Base-by-base conservation (phyloP, 371 early-diverging fungal species). In the Mortierella sp. region DNA sequence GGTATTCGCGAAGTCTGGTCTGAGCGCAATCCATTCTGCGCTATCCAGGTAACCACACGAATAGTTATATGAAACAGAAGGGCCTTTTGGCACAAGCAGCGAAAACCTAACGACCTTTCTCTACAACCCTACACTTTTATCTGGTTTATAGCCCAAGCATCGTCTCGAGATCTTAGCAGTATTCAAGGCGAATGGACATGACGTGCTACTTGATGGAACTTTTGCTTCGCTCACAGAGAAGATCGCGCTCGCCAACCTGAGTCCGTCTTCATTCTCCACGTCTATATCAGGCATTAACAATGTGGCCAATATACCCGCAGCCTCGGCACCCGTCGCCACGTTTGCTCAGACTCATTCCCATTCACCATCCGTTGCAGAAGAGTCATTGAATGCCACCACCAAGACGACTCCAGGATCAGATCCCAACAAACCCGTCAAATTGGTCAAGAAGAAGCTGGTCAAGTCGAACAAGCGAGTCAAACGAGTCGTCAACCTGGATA, bases 1-100 rank as follows among this genome's bases (percentile, higher is more conserved):
- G 84, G 84, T 28, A 78, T 90, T 24, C 72, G 79, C 14, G 86
- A 87, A 49, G 79, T 90, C 7, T 87, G 87, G 86, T 80, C 87
- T 1, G 82, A 84, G 30, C 84, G 85, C 13, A 90, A 90, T 47
- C 89, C 90, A 2, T 88, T 90, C 67, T 84, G 87, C 21, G 48
- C 65, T 5, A 48, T 71, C 28, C 83, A 87, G 81, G 89, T 86
- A 82, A 69, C 41, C 2, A 9, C 19, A 19, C 23, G 39, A 34
- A 10, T 34, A 34, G 34, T 3, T 1, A 4, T 2, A 19, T 1
- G n/a, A 27, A 30, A 51, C 18, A 47, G 27, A 10, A 48, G 24
- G 19, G 8, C 6, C 34, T 26, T 19, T 24, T 48, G 24, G 2
- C 12, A 21, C 34, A 30, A 16, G 19, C 54, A 54, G 28, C 24